A percentile compares a stretch with the other conserved stretches of the same genome.
Evolutionary conservation across 305 asterid genomes (phyloP).

Genomic region (Fraxinus angustifolia): DNA sequence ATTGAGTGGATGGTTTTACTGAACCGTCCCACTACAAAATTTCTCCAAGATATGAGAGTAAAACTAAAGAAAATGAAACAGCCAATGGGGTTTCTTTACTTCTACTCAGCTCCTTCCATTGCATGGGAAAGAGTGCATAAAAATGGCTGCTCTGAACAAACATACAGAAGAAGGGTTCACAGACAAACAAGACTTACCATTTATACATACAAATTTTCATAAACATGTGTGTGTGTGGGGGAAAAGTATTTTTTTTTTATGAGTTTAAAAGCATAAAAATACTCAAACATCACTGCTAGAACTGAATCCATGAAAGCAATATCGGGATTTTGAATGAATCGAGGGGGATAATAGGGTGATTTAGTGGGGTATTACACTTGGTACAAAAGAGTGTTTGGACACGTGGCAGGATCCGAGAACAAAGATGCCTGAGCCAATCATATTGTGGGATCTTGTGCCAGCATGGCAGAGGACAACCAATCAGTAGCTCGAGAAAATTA

Average conservation of each 20-base stretch:
- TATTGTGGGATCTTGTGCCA: constrained; percentile 65
- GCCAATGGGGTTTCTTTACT: constrained; percentile 14
- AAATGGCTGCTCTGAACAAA: constrained; percentile 42
- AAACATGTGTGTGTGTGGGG: background rate
- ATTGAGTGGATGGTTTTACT: background rate
- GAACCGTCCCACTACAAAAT: background rate
- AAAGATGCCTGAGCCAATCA: constrained; percentile 49
- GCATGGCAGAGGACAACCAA: constrained; percentile 65
- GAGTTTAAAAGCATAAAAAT: constrained; percentile 6
- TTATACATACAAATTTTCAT: constrained; percentile 12
- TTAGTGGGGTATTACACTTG: constrained; percentile 33
- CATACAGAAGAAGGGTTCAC: constrained; percentile 15
- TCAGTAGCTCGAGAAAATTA: constrained; percentile 71
- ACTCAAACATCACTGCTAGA: constrained; percentile 11
- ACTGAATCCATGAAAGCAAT: constrained; percentile 40
- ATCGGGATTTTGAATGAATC: constrained; percentile 66
- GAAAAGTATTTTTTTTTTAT: background rate
- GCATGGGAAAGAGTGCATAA: constrained; percentile 30
- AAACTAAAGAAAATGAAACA: background rate
- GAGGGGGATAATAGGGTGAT: constrained; percentile 55
- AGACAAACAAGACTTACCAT: constrained; percentile 35
- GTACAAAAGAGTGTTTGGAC: constrained; percentile 29
- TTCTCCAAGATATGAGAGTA: background rate
- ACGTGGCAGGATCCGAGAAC: constrained; percentile 37
- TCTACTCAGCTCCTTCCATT: constrained; percentile 7